A percentile compares a stretch with the other conserved stretches of the same genome.
These are phyloP conservation scores for Pseudopithomyces chartarum DNA, from an alignment of 2,329 filamentous ascomycete genomes.

Conservation along the genomic window DNA sequence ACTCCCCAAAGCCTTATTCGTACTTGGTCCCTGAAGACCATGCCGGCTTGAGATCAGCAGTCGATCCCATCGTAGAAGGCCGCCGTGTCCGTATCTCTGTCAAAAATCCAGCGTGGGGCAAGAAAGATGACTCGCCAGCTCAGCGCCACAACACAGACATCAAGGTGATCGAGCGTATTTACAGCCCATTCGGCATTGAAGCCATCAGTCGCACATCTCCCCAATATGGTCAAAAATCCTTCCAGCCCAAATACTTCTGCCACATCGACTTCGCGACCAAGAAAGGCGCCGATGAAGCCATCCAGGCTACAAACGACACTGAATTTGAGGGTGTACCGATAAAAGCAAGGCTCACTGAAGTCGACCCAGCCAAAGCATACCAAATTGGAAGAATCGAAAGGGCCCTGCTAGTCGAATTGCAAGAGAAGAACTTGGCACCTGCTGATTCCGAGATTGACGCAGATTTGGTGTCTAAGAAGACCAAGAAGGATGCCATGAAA, in stretches of 20 bases:
- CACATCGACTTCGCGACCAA: conserved; percentile 30
- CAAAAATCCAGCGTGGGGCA: conserved; percentile 25
- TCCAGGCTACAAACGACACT: conserved; percentile 16
- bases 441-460: conserved; percentile 16
- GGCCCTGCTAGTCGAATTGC: conserved; percentile 15
- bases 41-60: conserved; percentile 14
- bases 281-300: conserved; percentile 24
- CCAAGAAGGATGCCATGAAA: conserved; percentile 1
- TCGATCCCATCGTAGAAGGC: conserved; percentile 21
- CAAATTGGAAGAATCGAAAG: conserved; percentile 21
- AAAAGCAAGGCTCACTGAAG: not conserved
- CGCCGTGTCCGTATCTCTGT: conserved; percentile 25
- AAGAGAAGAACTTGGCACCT: conserved; percentile 19
- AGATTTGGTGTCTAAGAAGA: conserved; percentile 13
- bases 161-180: conserved; percentile 12
- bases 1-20: not conserved
- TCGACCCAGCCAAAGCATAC: conserved; percentile 16
- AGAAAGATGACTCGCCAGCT: not conserved
- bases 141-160: conserved; percentile 2
- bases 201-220: conserved; percentile 11
- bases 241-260: conserved; percentile 18
- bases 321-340: conserved; percentile 20
- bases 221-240: conserved; percentile 13
- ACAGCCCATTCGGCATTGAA: conserved; percentile 26
- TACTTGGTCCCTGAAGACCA: conserved; percentile 13